These are phyloP conservation scores for Candida sanyaensis DNA, from an alignment of 1,139 yeast genomes.

Conservation along the genomic window DNA sequence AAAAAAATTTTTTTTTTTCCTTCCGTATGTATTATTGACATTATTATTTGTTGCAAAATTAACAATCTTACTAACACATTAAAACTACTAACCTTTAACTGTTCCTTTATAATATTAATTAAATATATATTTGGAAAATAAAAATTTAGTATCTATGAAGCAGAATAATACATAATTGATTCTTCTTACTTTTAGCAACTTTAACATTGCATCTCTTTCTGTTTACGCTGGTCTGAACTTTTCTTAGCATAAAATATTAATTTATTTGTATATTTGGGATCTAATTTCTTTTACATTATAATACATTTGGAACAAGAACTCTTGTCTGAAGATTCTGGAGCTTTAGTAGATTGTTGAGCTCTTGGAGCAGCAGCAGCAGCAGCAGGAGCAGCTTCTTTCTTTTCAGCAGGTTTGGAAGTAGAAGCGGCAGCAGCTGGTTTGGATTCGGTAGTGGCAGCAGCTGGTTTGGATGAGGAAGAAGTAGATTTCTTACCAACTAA, in stretches of 20 bases:
- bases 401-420: slow-evolving; percentile 2
- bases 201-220: not conserved
- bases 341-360: slow-evolving; percentile 21
- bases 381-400: slow-evolving; percentile 4
- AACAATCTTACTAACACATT: not conserved
- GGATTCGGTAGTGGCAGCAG: slow-evolving; percentile 6
- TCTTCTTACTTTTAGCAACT: not conserved
- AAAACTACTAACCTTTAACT: not conserved
- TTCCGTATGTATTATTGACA: slow-evolving; percentile 6
- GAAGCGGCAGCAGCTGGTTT: slow-evolving; percentile 12
- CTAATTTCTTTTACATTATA: slow-evolving; percentile 21
- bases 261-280: not conserved
- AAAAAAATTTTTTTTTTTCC: slow-evolving; percentile 1
- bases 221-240: too few relatives aligned
- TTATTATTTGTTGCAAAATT: slow-evolving; percentile 3
- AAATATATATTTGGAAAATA: not conserved
- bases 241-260: not conserved
- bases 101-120: not conserved
- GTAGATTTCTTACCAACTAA: slow-evolving; percentile 14
- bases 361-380: slow-evolving; percentile 12
- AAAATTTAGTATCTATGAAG: not conserved
- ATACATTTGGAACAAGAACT: slow-evolving; percentile 30
- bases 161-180: too few relatives aligned
- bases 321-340: slow-evolving; percentile 22
- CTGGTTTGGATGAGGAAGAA: slow-evolving; percentile 2